Evolutionary conservation across 2,329 filamentous ascomycete species (phyloP).

Genomic region (Trichoderma pleuroti): DNA sequence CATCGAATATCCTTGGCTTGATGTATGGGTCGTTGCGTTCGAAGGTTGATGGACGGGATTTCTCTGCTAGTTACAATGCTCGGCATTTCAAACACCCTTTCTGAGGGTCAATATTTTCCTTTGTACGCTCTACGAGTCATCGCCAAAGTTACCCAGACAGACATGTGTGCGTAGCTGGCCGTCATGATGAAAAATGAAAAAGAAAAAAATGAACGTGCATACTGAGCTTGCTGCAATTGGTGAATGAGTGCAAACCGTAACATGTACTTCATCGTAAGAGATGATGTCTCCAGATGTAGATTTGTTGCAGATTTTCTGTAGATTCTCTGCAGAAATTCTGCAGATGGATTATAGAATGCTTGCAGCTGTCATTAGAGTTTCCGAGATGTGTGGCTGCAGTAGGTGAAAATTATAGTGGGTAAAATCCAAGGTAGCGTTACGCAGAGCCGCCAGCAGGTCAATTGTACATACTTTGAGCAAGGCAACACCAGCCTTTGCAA

Average conservation of each 20-base stretch:
- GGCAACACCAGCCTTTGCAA: background rate
- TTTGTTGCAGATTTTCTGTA: background rate
- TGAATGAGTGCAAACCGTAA: background rate
- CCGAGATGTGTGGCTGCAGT: background rate
- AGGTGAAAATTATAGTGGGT: background rate
- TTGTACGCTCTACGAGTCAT: slow-evolving; percentile 35
- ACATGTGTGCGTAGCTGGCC: slow-evolving; percentile 31
- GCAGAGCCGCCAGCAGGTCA: background rate
- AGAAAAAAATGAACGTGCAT: slow-evolving; percentile 12
- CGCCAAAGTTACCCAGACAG: slow-evolving; percentile 30
- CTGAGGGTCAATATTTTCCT: slow-evolving; percentile 31
- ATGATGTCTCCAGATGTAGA: too few species aligned
- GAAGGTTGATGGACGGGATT: slow-evolving; percentile 43
- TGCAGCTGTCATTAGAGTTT: background rate
- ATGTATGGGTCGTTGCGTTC: slow-evolving; percentile 41
- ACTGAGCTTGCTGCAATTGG: background rate
- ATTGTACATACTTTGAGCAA: background rate
- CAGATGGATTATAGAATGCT: background rate
- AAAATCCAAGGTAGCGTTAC: background rate
- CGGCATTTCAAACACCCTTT: slow-evolving; percentile 28
- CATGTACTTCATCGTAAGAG: background rate
- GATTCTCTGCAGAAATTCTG: background rate
- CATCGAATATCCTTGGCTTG: slow-evolving; percentile 36
- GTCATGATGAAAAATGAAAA: slow-evolving; percentile 26
- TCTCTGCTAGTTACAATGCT: slow-evolving; percentile 40